These are phyloP conservation scores for Phyllostachys edulis DNA, from an alignment of 176 grass and related monocot genomes.

Conservation along the genomic window DNA sequence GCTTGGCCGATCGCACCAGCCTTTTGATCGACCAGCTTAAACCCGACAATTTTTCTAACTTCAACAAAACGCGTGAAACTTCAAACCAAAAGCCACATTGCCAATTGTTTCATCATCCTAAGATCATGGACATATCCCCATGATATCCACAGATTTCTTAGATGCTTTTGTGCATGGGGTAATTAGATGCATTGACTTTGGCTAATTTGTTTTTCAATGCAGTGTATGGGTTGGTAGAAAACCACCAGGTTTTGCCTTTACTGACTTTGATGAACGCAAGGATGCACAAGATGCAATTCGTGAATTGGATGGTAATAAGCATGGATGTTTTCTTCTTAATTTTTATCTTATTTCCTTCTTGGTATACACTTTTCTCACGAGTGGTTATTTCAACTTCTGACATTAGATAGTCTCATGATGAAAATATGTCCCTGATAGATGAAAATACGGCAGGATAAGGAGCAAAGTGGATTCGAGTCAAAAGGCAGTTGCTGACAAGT, in stretches of 20 bases:
- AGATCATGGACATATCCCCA: too few species aligned
- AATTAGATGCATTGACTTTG: constrained; percentile 22
- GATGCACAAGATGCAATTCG: constrained; percentile 87
- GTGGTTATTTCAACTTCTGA: constrained; percentile 11
- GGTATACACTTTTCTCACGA: not conserved
- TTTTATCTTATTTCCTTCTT: not conserved
- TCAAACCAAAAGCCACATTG: too few species aligned
- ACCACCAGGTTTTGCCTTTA: constrained; percentile 83
- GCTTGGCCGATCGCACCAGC: too few species aligned
- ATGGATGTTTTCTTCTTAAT: not conserved
- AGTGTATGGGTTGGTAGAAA: constrained; percentile 96
- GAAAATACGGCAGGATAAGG: constrained; percentile 48
- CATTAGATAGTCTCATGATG: not conserved
- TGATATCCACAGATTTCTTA: too few species aligned
- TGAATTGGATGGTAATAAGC: constrained; percentile 65
- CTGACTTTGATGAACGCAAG: constrained; percentile 82
- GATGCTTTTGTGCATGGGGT: constrained; percentile 4
- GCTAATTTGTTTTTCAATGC: constrained; percentile 36
- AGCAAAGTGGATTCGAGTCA: constrained; percentile 41
- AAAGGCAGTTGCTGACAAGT: constrained; percentile 73
- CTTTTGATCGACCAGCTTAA: too few species aligned
- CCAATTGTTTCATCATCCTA: too few species aligned
- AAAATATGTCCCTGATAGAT: not conserved
- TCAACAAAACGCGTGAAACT: too few species aligned
- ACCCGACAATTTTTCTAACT: too few species aligned